Evolutionary conservation across 179 eudicot species (phyloP).

Genomic region (Beta macrorhiza): DNA sequence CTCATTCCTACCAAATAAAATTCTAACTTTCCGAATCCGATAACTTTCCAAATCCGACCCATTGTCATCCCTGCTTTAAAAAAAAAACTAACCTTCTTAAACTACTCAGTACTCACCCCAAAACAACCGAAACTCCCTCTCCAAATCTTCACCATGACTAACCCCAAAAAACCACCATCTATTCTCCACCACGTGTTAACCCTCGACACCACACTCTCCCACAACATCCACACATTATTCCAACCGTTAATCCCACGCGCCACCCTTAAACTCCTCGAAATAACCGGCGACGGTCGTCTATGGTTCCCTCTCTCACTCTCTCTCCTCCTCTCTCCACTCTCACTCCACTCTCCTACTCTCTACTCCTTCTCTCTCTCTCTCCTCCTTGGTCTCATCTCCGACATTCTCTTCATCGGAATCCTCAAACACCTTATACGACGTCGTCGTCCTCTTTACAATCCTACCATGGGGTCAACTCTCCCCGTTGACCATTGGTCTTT

Average conservation of each 20-base stretch:
- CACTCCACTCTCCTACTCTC: conserved; percentile 31
- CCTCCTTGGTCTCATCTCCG: conserved; percentile 51
- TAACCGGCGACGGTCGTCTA: conserved; percentile 82
- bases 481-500: conserved; percentile 87
- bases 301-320: conserved; percentile 76
- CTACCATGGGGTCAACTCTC: conserved; percentile 53
- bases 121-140: background rate
- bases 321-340: conserved; percentile 47
- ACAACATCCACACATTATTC: conserved; percentile 46
- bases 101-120: no score
- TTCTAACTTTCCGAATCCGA: no score
- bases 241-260: conserved; percentile 56
- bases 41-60: no score
- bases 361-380: conserved; percentile 38
- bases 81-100: background rate
- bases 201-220: conserved; percentile 54
- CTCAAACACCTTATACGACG: conserved; percentile 66
- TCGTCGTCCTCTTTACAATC: conserved; percentile 69
- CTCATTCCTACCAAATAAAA: no score
- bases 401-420: conserved; percentile 49
- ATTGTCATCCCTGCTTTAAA: no score
- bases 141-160: background rate
- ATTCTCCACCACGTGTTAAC: conserved; percentile 38
- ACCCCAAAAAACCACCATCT: conserved; percentile 23
- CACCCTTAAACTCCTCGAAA: conserved; percentile 63